These are phyloP conservation scores for Erodium chrysanthum DNA, from an alignment of 441 rosid species.

Conservation along the genomic window DNA sequence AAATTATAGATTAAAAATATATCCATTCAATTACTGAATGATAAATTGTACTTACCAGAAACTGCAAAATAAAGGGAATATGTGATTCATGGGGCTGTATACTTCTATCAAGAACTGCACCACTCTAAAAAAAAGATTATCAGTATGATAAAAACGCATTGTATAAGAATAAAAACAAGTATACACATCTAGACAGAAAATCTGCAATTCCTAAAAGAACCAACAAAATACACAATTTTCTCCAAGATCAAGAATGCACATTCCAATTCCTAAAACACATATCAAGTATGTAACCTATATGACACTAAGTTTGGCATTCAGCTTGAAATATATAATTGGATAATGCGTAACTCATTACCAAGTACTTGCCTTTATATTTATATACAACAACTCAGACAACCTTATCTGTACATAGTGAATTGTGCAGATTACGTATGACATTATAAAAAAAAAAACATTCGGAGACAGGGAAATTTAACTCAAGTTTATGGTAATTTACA, in stretches of 20 bases:
- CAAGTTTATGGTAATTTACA: too few relatives aligned
- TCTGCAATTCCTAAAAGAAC: background rate
- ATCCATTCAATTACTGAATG: background rate
- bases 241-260: background rate
- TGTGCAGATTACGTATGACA: too few relatives aligned
- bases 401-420: too few relatives aligned
- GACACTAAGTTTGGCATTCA: too few relatives aligned
- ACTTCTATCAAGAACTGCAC: conserved; percentile 61
- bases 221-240: background rate
- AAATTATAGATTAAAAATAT: background rate
- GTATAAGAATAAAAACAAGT: background rate
- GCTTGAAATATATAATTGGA: too few relatives aligned
- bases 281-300: too few relatives aligned
- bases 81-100: conserved; percentile 95
- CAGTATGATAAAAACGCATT: background rate
- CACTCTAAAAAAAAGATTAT: conserved; percentile 41
- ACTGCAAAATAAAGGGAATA: conserved; percentile 83
- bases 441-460: too few relatives aligned
- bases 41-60: conserved; percentile 44
- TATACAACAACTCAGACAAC: too few relatives aligned
- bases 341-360: too few relatives aligned
- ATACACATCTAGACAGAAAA: conserved; percentile 3
- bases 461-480: too few relatives aligned
- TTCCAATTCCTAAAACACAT: too few relatives aligned
- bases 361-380: too few relatives aligned